Percentiles rank a stretch among this genome's conserved stretches.
phyloP scores from a whole-genome alignment of 257 asterid genomes.

The Marsdenia floribunda region DNA sequence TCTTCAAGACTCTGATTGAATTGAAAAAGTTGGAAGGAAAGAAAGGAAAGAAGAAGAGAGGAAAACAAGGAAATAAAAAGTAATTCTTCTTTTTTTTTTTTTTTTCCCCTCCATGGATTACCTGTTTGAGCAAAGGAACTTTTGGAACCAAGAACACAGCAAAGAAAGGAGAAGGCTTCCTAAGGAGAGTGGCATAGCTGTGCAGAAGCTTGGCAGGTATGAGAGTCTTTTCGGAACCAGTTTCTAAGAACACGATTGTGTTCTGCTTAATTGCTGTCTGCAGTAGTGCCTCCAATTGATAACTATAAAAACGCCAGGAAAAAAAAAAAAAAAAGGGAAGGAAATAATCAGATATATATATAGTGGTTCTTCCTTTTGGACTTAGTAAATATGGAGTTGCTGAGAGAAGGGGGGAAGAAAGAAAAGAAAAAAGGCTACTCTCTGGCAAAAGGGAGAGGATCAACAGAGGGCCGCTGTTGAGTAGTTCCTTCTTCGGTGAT shows the following conservation, averaged over 20 bases:
- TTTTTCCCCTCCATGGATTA: conserved; percentile 5
- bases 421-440: conserved; percentile 27
- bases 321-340: not conserved
- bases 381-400: not conserved
- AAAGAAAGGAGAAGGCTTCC: conserved; percentile 54
- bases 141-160: conserved; percentile 84
- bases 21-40: not conserved
- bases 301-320: conserved; percentile 44
- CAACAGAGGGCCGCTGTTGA: conserved; percentile 24
- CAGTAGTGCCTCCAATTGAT: conserved; percentile 75
- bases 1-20: too few relatives aligned
- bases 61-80: not conserved
- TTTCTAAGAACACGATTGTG: conserved; percentile 71
- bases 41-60: not conserved
- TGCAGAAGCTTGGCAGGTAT: conserved; percentile 82
- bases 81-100: too few relatives aligned
- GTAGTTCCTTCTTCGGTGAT: conserved; percentile 19
- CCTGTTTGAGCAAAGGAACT: conserved; percentile 73
- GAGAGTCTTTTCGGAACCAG: conserved; percentile 81
- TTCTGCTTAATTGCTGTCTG: conserved; percentile 57
- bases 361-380: not conserved
- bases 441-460: conserved; percentile 45
- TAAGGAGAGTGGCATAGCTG: conserved; percentile 44
- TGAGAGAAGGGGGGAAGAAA: not conserved
- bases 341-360: not conserved